These are phyloP conservation scores for Raphanus sativus DNA, from an alignment of 345 rosid species.

Conservation along the genomic window DNA sequence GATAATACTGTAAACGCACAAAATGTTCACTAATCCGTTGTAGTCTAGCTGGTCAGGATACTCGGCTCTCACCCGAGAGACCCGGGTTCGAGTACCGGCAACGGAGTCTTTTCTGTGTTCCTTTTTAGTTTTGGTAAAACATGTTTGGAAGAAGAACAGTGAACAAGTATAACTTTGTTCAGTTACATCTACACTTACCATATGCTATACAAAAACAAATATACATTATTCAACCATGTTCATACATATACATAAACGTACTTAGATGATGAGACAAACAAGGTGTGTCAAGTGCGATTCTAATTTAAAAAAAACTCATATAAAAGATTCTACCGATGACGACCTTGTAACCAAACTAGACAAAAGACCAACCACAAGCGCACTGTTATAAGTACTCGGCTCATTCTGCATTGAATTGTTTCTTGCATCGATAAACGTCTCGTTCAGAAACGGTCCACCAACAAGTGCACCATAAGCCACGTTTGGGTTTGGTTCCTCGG, in stretches of 20 bases:
- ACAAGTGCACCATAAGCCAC: constrained; percentile 76
- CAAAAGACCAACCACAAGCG: constrained; percentile 74
- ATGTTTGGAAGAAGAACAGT: neutral
- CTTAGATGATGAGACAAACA: neutral
- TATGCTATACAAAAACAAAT: neutral
- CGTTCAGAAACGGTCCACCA: constrained; percentile 81
- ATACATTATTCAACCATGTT: neutral
- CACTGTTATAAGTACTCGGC: constrained; percentile 80
- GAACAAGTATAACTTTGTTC: neutral
- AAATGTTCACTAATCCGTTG: constrained; percentile 33
- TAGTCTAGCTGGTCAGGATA: constrained; percentile 79
- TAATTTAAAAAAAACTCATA: constrained; percentile 4
- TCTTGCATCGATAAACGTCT: constrained; percentile 59
- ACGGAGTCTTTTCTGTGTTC: neutral
- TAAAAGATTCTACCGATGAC: constrained; percentile 35
- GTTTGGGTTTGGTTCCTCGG: constrained; percentile 72
- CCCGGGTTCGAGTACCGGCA: constrained; percentile 42
- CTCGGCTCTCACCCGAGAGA: constrained; percentile 78
- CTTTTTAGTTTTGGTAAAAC: neutral
- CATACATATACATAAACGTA: neutral
- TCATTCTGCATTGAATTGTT: constrained; percentile 72
- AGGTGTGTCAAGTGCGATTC: neutral
- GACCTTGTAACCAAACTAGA: constrained; percentile 63
- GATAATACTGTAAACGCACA: neutral
- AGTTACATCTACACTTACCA: neutral